Percentiles rank a stretch among this genome's conserved stretches.
phyloP scores from a whole-genome alignment of 2,329 filamentous ascomycete species.

The Fusarium solani-melongenae region DNA sequence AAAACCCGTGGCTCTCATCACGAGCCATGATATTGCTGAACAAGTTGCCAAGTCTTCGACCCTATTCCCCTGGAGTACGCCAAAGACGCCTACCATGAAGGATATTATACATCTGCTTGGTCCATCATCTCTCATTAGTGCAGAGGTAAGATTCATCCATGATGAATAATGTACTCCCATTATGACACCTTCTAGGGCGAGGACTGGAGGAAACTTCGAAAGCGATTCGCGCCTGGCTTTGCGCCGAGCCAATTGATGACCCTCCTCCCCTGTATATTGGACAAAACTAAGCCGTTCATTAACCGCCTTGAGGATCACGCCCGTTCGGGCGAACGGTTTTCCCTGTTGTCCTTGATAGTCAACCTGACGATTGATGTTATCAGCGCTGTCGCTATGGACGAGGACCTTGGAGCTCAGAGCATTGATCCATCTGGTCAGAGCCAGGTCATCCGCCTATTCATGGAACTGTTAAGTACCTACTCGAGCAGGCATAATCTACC shows the following conservation, averaged over 20 bases:
- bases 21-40: conserved; percentile 34
- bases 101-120: background rate
- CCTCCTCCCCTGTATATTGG: background rate
- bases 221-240: background rate
- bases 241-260: background rate
- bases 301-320: background rate
- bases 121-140: background rate
- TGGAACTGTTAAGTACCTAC: background rate
- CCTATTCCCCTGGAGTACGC: background rate
- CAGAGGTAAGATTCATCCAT: background rate
- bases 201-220: background rate
- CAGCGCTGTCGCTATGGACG: background rate
- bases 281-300: background rate
- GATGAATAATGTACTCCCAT: background rate
- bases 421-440: background rate
- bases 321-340: background rate
- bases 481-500: background rate
- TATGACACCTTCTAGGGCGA: background rate
- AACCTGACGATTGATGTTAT: background rate
- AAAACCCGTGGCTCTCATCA: conserved; percentile 48
- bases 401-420: background rate
- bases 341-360: background rate
- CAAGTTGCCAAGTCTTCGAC: background rate
- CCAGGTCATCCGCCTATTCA: background rate
- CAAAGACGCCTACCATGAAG: background rate